These are phyloP conservation scores for Penicillium cataractarum DNA, from an alignment of 495 filamentous ascomycete species.

Conservation along the genomic window DNA sequence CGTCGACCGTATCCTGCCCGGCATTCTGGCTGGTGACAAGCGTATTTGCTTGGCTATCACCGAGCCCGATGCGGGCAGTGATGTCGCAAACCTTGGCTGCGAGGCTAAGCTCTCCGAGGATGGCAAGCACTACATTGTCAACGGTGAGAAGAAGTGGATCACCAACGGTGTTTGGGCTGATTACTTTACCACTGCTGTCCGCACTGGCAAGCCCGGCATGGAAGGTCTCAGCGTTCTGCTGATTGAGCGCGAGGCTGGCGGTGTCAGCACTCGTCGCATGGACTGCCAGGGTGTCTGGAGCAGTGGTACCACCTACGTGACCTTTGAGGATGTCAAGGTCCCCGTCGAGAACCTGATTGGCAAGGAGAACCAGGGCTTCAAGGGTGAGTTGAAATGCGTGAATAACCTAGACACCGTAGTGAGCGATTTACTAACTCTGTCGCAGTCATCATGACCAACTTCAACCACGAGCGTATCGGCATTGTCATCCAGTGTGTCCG, in stretches of 20 bases:
- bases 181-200: conserved; percentile 96
- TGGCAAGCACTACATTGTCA: conserved; percentile 99
- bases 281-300: conserved; percentile 98
- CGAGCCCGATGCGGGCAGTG: conserved; percentile 79
- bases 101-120: conserved; percentile 92
- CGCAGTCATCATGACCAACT: conserved; percentile 96
- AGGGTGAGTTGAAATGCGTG: conserved; percentile 47
- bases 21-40: conserved; percentile 89
- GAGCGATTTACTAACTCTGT: conserved; percentile 14
- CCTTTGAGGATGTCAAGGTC: conserved; percentile 98
- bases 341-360: conserved; percentile 97
- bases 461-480: conserved; percentile 98
- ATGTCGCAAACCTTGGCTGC: conserved; percentile 93
- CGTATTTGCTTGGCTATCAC: conserved; percentile 90
- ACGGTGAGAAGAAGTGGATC: conserved; percentile 99
- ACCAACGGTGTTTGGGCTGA: conserved; percentile 96
- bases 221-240: conserved; percentile 87
- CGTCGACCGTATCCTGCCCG: conserved; percentile 82
- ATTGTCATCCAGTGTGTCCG: conserved; percentile 97
- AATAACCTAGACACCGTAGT: background rate
- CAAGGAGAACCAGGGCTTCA: conserved; percentile 98
- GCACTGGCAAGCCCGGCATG: conserved; percentile 86
- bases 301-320: conserved; percentile 93
- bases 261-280: conserved; percentile 92
- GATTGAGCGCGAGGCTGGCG: conserved; percentile 77